Evolutionary conservation across 106 monocot genomes (phyloP).

Genomic region (Chionographis japonica): DNA sequence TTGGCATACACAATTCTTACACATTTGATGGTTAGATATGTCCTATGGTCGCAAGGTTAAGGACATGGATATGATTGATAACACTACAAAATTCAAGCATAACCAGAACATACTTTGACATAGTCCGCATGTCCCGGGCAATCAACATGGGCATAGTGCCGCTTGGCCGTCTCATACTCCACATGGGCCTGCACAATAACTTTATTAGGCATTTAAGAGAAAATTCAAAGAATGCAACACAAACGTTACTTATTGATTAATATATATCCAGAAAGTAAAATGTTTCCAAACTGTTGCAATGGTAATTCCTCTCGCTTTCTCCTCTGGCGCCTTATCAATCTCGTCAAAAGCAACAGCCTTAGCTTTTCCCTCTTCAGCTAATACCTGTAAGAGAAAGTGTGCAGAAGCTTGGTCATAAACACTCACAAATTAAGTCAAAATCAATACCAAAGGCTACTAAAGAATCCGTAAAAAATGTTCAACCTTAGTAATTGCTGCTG

Average conservation of each 20-base stretch:
- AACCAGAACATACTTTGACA: conserved; percentile 17
- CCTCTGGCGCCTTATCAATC: conserved; percentile 95
- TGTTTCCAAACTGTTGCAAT: conserved; percentile 63
- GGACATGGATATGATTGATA: no score
- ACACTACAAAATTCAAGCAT: no score
- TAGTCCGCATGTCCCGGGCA: conserved; percentile 98
- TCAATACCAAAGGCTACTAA: background rate
- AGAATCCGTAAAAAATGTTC: background rate
- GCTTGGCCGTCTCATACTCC: conserved; percentile 88
- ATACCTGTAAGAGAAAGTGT: conserved; percentile 34
- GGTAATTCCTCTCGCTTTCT: conserved; percentile 94
- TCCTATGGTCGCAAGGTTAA: no score
- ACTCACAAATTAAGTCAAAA: background rate
- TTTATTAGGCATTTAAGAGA: background rate
- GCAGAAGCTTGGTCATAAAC: no score
- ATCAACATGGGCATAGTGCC: conserved; percentile 97
- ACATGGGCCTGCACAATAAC: conserved; percentile 70
- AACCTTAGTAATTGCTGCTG: conserved; percentile 89
- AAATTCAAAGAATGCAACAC: background rate
- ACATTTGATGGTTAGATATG: no score
- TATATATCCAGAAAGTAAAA: background rate
- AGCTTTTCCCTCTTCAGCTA: conserved; percentile 98
- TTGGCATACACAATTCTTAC: background rate
- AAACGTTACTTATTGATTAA: background rate
- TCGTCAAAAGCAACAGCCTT: conserved; percentile 98